These are phyloP conservation scores for Poa annua DNA, from an alignment of 176 grass and related monocot species.

Conservation along the genomic window DNA sequence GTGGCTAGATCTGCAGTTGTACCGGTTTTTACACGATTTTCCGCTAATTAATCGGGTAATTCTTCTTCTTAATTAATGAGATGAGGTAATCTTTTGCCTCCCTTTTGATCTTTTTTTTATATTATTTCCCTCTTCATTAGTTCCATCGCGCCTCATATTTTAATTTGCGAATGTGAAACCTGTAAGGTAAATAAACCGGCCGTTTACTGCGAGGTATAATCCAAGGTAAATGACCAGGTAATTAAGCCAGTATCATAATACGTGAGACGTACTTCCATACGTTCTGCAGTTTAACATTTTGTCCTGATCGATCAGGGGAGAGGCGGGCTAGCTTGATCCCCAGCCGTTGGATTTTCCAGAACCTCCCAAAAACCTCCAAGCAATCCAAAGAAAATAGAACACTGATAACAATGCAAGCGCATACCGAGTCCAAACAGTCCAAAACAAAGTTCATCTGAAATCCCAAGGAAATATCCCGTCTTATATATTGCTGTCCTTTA, in stretches of 20 bases:
- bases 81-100: no score
- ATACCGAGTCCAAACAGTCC: background rate
- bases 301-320: background rate
- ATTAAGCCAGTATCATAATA: background rate
- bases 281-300: background rate
- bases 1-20: no score
- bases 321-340: background rate
- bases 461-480: slow-evolving; percentile 33
- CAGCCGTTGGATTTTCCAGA: background rate
- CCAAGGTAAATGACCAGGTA: background rate
- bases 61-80: no score
- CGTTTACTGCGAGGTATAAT: slow-evolving; percentile 8
- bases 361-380: background rate
- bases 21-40: no score
- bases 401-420: background rate
- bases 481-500: slow-evolving; percentile 31
- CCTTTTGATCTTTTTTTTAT: no score
- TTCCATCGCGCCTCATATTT: background rate
- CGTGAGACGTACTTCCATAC: background rate
- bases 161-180: background rate
- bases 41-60: no score
- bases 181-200: background rate
- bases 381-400: slow-evolving; percentile 39
- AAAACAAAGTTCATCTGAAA: slow-evolving; percentile 44
- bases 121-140: no score